phyloP scores from a whole-genome alignment of 2,329 filamentous ascomycete species.

The Aspergillus sp. region DNA sequence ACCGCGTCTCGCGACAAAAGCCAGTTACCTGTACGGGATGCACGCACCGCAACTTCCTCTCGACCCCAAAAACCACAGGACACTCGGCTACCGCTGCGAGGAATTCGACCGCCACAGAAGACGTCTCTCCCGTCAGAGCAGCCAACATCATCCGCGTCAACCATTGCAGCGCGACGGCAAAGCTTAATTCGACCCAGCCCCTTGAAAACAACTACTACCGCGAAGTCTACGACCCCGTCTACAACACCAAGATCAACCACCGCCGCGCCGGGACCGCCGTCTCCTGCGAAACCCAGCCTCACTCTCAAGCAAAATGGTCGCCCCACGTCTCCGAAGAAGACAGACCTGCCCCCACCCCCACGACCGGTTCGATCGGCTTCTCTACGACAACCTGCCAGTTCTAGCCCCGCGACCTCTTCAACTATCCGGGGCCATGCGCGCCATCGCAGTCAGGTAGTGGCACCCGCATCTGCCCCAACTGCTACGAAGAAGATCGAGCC shows the following conservation, averaged over 20 bases:
- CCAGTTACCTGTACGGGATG: constrained; percentile 22
- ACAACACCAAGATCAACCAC: constrained; percentile 13
- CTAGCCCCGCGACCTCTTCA: constrained; percentile 15
- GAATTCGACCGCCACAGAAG: constrained; percentile 12
- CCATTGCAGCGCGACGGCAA: constrained; percentile 23
- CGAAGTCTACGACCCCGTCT: constrained; percentile 13
- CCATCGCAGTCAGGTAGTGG: constrained; percentile 35
- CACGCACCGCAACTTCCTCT: constrained; percentile 8
- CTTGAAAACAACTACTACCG: constrained; percentile 15
- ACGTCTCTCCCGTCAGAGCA: constrained; percentile 5
- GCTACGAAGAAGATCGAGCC: constrained; percentile 15
- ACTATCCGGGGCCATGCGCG: constrained; percentile 28
- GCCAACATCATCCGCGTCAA: constrained; percentile 3
- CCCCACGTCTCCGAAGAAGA: constrained; percentile 26
- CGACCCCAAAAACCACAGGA: constrained; percentile 20
- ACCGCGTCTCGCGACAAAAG: constrained; percentile 25
- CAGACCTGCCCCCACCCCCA: constrained; percentile 32
- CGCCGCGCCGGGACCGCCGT: constrained; percentile 17
- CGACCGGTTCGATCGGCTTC: constrained; percentile 37
- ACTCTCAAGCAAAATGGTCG: constrained; percentile 10
- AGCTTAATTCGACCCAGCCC: constrained; percentile 28
- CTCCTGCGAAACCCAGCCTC: constrained; percentile 18
- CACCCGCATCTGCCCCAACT: constrained; percentile 10
- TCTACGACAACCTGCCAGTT: constrained; percentile 30
- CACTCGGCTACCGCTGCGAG: constrained; percentile 16